Base-by-base conservation (phyloP, 805 yeast species). In the Starmerella etchellsii region DNA sequence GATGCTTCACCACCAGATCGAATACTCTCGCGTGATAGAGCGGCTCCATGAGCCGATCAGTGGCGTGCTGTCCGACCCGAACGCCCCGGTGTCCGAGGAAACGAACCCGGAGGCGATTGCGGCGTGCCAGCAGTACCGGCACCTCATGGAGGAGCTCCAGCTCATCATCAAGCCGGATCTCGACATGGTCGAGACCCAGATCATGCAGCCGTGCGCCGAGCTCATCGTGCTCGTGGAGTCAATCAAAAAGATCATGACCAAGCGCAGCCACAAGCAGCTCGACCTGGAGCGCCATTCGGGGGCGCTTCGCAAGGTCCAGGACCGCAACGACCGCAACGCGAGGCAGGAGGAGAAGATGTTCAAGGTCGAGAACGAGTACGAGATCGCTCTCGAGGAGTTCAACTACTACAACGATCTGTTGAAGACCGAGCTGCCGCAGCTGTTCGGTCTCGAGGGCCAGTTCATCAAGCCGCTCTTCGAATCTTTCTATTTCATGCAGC, bases 101-200 rank as follows among this genome's bases (percentile, higher is more conserved):
- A 96, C 93, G 52, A 87, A 87, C 56, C 96, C 96, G 3, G 94
- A 91, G 39, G 98, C 97, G 52, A 84, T 91, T 50, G 77, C 81
- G 55, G 98, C 98, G 1, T 75, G 93, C 54, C 94, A 81, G 56
- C 94, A 81, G 58, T 91, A 87, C 62, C 70, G 94, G 43, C 93
- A 73, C 32, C 79, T 85, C 41, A 95, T 91, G 28, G 72, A 74
- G 37, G 96, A 87, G 46, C 67, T 91, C 52, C 91, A 87, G 63
- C 77, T 74, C 41, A 76, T 84, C 2, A 67, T 91, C 55, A 80
- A 83, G 57, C 98, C 98, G 0, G 98, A 91, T 59, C 68, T 91
- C 58, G 94, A 83, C 53, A 71, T 91, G 61, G 83, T 91, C 51
- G 96, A 91, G 52, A 72, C 84, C 41, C 75, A 94, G 57, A 78